Evolutionary conservation across 2,329 filamentous ascomycete species (phyloP).

Genomic region (Colletotrichum camelliae): DNA sequence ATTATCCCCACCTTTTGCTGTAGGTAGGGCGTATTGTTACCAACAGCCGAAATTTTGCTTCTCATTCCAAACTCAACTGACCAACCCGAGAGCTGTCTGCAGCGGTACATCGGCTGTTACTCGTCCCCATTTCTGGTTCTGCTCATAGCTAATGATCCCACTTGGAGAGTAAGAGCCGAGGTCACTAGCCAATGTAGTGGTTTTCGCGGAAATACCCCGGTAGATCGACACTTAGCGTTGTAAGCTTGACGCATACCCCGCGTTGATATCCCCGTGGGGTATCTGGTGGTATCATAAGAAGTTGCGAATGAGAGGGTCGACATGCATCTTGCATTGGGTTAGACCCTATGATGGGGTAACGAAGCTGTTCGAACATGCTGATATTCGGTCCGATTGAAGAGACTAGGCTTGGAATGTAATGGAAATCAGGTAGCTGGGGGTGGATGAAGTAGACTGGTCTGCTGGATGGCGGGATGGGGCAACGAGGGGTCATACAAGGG

Average conservation of each 20-base stretch:
- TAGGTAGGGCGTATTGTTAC: fast-evolving
- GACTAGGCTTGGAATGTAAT: neutral
- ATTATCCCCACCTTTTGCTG: neutral
- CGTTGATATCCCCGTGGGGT: neutral
- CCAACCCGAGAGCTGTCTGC: fast-evolving
- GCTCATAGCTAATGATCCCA: neutral
- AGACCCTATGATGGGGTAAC: neutral
- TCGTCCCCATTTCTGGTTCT: neutral
- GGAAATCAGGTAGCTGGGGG: neutral
- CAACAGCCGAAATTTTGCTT: neutral
- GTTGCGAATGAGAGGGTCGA: neutral
- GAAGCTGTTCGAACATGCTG: neutral
- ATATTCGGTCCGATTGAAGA: neutral
- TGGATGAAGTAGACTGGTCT: neutral
- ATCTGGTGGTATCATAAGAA: neutral
- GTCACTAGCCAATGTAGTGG: neutral
- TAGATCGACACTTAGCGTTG: neutral
- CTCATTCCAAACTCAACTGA: neutral
- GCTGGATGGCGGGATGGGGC: neutral
- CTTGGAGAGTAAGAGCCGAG: neutral
- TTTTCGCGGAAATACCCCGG: neutral
- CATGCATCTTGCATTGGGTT: neutral
- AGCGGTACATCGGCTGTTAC: neutral
- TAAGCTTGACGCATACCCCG: neutral
- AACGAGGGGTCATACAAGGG: neutral